Percentiles rank a stretch among this genome's conserved stretches.
phyloP scores from a whole-genome alignment of 306 rosid genomes.

The Vachellia pachyceras region DNA sequence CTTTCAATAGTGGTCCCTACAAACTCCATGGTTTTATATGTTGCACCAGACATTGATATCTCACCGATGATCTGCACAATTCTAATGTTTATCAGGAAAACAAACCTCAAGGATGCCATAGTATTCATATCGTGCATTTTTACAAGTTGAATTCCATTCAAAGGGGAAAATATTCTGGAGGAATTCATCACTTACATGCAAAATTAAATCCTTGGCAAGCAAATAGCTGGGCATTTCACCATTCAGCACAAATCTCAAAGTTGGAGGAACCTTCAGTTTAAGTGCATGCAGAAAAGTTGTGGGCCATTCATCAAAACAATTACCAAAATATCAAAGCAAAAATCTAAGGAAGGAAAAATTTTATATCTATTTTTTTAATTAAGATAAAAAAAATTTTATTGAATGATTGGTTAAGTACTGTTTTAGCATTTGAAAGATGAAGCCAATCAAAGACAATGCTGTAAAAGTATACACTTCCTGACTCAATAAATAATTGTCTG shows the following conservation, averaged over 20 bases:
- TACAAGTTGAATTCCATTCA: conserved; percentile 7
- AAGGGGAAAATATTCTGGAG: conserved; percentile 27
- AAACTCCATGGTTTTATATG: conserved; percentile 95
- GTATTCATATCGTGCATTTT: conserved; percentile 1
- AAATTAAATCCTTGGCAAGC: conserved; percentile 94
- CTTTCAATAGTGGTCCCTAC: conserved; percentile 91
- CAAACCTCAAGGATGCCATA: conserved; percentile 13
- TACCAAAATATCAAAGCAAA: neutral
- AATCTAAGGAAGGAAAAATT: neutral
- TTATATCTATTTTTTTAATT: neutral
- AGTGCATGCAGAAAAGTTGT: neutral
- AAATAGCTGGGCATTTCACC: conserved; percentile 95
- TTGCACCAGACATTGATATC: conserved; percentile 89
- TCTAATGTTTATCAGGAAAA: conserved; percentile 27
- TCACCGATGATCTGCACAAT: conserved; percentile 84
- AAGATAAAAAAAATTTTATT: too few relatives aligned
- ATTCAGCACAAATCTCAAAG: conserved; percentile 82
- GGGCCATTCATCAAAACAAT: conserved; percentile 8
- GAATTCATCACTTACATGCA: conserved; percentile 65
- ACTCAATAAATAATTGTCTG: neutral
- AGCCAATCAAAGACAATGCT: neutral
- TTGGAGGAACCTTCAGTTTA: conserved; percentile 83
- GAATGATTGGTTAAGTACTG: neutral
- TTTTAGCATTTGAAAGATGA: neutral
- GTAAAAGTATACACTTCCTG: neutral